Evolutionary conservation across 345 rosid genomes (phyloP), one percentile per base, ranked within the genome.

Genomic region (Salix exigua): DNA sequence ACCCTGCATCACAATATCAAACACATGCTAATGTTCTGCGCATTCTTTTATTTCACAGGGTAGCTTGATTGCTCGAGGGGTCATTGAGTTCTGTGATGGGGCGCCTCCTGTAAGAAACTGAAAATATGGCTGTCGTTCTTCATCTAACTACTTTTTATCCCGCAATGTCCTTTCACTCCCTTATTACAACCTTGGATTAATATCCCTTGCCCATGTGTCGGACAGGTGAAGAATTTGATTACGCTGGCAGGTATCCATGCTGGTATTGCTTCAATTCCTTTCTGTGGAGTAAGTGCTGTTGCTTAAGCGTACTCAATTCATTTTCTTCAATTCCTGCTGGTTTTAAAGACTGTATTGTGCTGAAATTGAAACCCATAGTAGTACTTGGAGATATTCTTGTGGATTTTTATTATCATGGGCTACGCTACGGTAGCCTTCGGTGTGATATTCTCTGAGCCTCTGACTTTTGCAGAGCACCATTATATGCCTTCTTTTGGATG

Each of bases 181-280:
- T 21, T 11, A 48, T 30, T 30, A 30, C 30, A 28, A 53, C 21
- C 55, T 21, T 18, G 40, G 31, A 6, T 19, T 44, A 62, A 75
- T 30, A 16, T 50, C 71, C 12, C 55, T 28, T 80, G 72, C 62
- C 14, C 50, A 11, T 70, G 28, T 44, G 33, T 75, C 84, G 64
- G 63, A 77, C 85, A 94, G 98, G 97, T 94, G 74, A 91, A 88
- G 87, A 94, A 82, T 75, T 90, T 86, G 72, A 83, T 94, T 79
- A 91, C 97, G 3, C 72, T 94, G 63, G 97, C 82, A 17, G 98
- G 98, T 75, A 85, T 87, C 42, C 97, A 94, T 82, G 98, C 97
- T 66, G 97, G 95, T 62, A 87, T 85, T 73, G 97, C 98, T 31
- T 89, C 98, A 2, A 79, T 91, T 79, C 98, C 98, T 7, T 85